phyloP scores from a whole-genome alignment of 495 filamentous ascomycete genomes.

The Geopyxis carbonaria region DNA sequence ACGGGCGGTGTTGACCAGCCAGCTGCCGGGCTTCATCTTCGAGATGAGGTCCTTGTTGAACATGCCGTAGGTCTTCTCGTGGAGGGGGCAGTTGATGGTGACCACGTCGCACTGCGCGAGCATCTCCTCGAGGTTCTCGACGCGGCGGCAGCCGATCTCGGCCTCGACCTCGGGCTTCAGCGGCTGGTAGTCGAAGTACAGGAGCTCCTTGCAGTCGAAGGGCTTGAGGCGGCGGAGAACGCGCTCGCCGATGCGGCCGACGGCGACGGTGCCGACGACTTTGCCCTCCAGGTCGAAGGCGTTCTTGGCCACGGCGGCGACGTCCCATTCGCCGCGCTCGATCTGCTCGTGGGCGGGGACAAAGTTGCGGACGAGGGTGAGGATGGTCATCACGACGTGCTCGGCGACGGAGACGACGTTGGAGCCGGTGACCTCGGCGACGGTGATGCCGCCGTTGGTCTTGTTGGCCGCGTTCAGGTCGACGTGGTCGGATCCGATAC shows the following conservation, averaged over 20 bases:
- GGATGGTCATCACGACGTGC: constrained; percentile 98
- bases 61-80: constrained; percentile 87
- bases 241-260: constrained; percentile 95
- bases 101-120: constrained; percentile 91
- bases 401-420: constrained; percentile 83
- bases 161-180: constrained; percentile 71
- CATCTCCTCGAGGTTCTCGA: constrained; percentile 82
- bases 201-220: constrained; percentile 98
- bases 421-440: constrained; percentile 89
- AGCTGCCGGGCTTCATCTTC: constrained; percentile 96
- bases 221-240: constrained; percentile 85
- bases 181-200: constrained; percentile 99
- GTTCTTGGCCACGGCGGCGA: constrained; percentile 89
- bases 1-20: constrained; percentile 96
- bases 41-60: constrained; percentile 99
- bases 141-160: constrained; percentile 89
- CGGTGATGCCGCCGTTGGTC: constrained; percentile 94
- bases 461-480: constrained; percentile 94
- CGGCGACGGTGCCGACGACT: constrained; percentile 93
- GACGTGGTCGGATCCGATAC: constrained; percentile 95
- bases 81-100: constrained; percentile 97
- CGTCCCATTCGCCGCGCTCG: constrained; percentile 76
- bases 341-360: constrained; percentile 94
- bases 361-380: constrained; percentile 90
- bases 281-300: constrained; percentile 95